phyloP scores from a whole-genome alignment of 225 moss, liverwort and hornwort species.

The Straminergon stramineum region DNA sequence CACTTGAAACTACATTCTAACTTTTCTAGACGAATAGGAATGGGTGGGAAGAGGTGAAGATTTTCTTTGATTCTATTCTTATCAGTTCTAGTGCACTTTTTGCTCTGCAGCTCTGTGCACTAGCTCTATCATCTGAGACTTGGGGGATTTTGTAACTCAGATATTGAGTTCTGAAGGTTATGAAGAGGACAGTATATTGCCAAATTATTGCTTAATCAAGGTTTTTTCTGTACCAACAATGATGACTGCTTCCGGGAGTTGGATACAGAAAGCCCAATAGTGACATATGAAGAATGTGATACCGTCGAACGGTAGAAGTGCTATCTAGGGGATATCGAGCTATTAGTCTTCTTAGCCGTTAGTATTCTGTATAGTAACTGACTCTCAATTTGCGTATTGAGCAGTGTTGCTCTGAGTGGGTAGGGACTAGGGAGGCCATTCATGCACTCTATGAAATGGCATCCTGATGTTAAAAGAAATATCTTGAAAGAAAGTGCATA shows the following conservation, averaged over 20 bases:
- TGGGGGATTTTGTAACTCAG: not conserved
- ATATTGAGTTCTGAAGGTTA: not conserved
- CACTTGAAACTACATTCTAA: not conserved
- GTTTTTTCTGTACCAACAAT: not conserved
- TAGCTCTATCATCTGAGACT: not conserved
- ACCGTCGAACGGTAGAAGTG: not conserved
- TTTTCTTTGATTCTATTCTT: not conserved
- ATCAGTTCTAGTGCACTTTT: not conserved
- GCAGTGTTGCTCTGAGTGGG: not conserved
- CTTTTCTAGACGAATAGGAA: not conserved
- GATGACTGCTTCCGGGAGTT: not conserved
- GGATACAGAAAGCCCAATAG: not conserved
- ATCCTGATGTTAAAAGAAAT: not conserved
- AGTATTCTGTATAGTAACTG: not conserved
- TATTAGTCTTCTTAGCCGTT: not conserved
- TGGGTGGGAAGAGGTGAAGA: not conserved
- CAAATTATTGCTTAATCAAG: not conserved
- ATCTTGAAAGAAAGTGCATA: not conserved
- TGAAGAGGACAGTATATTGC: not conserved
- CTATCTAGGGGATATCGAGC: not conserved
- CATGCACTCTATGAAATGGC: not conserved
- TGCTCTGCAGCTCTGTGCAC: slow-evolving; percentile 7
- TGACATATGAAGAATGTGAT: not conserved
- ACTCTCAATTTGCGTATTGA: not conserved
- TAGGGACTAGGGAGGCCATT: not conserved